Conservation (phyloP, 176 grass and related monocot genomes). For the Zizania latifolia region DNA sequence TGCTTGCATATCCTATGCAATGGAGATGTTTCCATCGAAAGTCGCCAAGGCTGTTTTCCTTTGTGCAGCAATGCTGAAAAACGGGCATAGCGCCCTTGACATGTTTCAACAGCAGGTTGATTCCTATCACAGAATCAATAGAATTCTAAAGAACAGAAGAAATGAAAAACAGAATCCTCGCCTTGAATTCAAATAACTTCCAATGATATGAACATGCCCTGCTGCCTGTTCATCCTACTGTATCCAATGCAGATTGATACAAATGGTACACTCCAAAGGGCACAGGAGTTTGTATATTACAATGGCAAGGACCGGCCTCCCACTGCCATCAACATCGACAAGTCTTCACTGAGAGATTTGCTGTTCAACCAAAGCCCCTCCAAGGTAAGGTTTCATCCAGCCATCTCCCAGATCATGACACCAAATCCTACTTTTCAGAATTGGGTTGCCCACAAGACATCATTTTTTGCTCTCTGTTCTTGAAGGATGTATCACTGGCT, state of each 20-base stretch:
- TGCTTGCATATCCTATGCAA: conserved; percentile 75
- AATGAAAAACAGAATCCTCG: not conserved
- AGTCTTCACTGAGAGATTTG: conserved; percentile 49
- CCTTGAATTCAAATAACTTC: not conserved
- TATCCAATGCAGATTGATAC: conserved; percentile 45
- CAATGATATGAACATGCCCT: conserved; percentile 4
- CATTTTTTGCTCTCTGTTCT: not conserved
- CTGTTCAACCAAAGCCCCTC: conserved; percentile 88
- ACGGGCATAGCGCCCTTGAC: conserved; percentile 64
- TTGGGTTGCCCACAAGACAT: not conserved
- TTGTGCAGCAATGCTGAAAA: conserved; percentile 76
- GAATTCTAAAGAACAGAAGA: not conserved
- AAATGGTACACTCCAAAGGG: conserved; percentile 60
- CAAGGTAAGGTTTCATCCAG: conserved; percentile 42
- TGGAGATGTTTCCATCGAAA: conserved; percentile 78
- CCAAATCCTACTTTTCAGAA: not conserved
- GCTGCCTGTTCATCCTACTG: not conserved
- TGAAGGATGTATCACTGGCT: conserved; percentile 78
- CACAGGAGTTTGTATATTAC: conserved; percentile 78
- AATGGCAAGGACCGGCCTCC: conserved; percentile 78
- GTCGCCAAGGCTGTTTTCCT: conserved; percentile 82
- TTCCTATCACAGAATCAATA: not conserved
- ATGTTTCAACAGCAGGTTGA: conserved; percentile 80
- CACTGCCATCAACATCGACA: conserved; percentile 73
- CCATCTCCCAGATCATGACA: not conserved